Base-by-base conservation (phyloP, 345 rosid genomes). In the Fremontodendron californicum region DNA sequence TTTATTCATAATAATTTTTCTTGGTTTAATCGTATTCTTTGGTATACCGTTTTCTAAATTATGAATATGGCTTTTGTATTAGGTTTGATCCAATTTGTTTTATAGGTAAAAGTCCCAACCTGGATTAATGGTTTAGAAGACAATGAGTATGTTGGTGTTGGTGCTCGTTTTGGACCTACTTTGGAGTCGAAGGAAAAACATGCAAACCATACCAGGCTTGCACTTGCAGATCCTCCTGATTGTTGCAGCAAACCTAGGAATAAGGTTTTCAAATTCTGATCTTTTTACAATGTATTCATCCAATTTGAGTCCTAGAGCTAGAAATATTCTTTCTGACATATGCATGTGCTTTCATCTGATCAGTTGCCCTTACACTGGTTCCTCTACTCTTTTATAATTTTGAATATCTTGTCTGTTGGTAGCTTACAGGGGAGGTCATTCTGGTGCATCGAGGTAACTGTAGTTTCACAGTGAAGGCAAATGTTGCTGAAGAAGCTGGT, bases 81-180 rank as follows among this genome's bases (percentile, higher is more conserved):
- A 39, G 12, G 10, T 79, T 31, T 72, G 19, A 35, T 33, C 62
- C 43, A 42, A 76, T 77, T 69, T 33, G 12, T 65, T 40, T 75
- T 70, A 13, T 69, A 91, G 95, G 91, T 91, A 45, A 91, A 91
- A 88, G 88, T 91, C 25, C 87, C 91, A 37, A 87, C 87, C 63
- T 88, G 88, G 89, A 78, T 91, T 77, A 76, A 89, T 82, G 80
- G 80, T 23, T 78, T 84, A 11, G 89, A 83, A 85, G 86, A 84
- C 31, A 71, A 60, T 37, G 95, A 91, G 80, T 89, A 89, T 80
- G 95, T 89, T 78, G 95, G 95, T 75, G 89, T 91, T 49, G 93
- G 95, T 71, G 95, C 93, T 80, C 95, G 95, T 46, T 91, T 91
- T 73, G 95, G 95, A 72, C 85, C 61, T 68, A 88, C 91, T 3